Conservation (phyloP, 495 filamentous ascomycete species). For the Pyrenula aspistea region DNA sequence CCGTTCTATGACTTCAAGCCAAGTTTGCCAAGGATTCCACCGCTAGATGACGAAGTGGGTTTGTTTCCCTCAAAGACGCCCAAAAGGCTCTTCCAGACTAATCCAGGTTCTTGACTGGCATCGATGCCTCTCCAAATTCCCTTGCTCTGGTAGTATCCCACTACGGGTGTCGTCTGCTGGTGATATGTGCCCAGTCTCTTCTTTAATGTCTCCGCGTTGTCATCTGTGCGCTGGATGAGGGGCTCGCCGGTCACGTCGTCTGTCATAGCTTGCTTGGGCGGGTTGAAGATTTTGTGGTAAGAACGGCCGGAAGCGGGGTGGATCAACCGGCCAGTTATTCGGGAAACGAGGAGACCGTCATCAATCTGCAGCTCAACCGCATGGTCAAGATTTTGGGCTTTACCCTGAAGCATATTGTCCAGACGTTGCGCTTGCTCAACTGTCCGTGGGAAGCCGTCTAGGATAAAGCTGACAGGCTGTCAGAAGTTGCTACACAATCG, state of each 20-base stretch:
- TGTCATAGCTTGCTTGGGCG: slow-evolving; percentile 86
- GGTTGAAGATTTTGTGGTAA: slow-evolving; percentile 98
- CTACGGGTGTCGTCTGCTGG: slow-evolving; percentile 83
- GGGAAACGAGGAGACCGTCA: slow-evolving; percentile 79
- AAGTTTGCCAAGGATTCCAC: slow-evolving; percentile 29
- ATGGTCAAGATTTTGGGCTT: slow-evolving; percentile 74
- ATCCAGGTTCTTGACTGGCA: slow-evolving; percentile 88
- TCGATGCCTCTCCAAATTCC: slow-evolving; percentile 96
- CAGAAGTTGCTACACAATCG: slow-evolving; percentile 5
- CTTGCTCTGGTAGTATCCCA: slow-evolving; percentile 89
- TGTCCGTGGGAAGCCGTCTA: slow-evolving; percentile 96
- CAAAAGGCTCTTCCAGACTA: slow-evolving; percentile 88
- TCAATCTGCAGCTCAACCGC: slow-evolving; percentile 96
- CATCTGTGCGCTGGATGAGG: slow-evolving; percentile 87
- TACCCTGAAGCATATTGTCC: slow-evolving; percentile 72
- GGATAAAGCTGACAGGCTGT: slow-evolving; percentile 65
- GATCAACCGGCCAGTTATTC: slow-evolving; percentile 91
- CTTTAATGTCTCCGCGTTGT: slow-evolving; percentile 94
- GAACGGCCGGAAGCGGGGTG: slow-evolving; percentile 92
- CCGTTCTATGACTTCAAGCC: slow-evolving; percentile 22
- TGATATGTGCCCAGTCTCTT: slow-evolving; percentile 94
- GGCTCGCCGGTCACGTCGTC: slow-evolving; percentile 97
- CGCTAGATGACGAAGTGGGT: slow-evolving; percentile 13
- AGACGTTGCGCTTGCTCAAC: slow-evolving; percentile 90
- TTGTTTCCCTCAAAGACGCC: slow-evolving; percentile 66